phyloP scores from a whole-genome alignment of 2,329 filamentous ascomycete genomes.

The Scytalidium sp. region DNA sequence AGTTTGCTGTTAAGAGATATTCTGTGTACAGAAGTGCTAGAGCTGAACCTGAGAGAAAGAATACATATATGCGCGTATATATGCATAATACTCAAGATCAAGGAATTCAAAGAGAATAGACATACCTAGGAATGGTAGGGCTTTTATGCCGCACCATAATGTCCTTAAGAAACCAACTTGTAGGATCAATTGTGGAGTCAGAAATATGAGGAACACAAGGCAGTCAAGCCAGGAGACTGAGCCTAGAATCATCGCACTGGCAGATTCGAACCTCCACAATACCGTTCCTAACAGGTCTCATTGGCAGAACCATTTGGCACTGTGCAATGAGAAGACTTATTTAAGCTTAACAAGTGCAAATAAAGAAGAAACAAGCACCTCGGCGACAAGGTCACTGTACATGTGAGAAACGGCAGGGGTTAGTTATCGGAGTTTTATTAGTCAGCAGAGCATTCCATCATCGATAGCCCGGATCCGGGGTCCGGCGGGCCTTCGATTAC shows the following conservation, averaged over 20 bases:
- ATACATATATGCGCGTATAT: not conserved
- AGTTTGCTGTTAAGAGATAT: slow-evolving; percentile 13
- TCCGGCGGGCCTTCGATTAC: not conserved
- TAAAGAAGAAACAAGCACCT: too few species aligned
- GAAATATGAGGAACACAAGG: slow-evolving; percentile 66
- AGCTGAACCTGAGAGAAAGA: not conserved
- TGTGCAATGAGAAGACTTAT: too few species aligned
- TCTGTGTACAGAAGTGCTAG: too few species aligned
- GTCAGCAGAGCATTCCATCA: not conserved
- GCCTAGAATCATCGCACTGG: slow-evolving; percentile 63
- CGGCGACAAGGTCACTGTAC: too few species aligned
- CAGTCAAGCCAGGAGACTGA: slow-evolving; percentile 76
- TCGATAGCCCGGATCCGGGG: not conserved
- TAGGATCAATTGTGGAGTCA: slow-evolving; percentile 68
- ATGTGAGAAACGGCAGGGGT: not conserved
- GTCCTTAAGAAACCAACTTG: slow-evolving; percentile 63
- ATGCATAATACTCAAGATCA: not conserved
- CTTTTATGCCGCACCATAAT: slow-evolving; percentile 53
- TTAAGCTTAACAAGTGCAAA: not conserved
- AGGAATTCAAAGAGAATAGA: slow-evolving; percentile 1
- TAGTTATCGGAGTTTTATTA: not conserved
- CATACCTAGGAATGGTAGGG: slow-evolving; percentile 69
- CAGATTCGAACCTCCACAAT: not conserved
- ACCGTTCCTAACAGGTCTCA: not conserved
- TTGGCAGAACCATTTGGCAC: not conserved